Percentiles rank a stretch among this genome's conserved stretches.
Conservation (phyloP, 106 monocot genomes). For the Dendrobium nobile region DNA sequence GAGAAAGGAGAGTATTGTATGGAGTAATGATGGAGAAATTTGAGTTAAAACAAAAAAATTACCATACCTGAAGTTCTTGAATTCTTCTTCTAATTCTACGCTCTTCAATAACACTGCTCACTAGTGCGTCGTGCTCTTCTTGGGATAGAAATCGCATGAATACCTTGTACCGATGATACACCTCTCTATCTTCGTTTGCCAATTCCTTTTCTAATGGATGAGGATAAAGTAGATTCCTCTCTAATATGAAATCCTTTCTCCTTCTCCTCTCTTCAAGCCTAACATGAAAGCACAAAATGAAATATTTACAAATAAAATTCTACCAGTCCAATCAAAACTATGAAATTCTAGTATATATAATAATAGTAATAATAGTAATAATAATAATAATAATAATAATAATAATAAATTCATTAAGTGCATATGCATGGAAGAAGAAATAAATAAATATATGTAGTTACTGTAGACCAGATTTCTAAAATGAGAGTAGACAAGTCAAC, state of each 20-base stretch:
- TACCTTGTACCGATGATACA: slow-evolving; percentile 75
- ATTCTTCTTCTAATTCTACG: slow-evolving; percentile 76
- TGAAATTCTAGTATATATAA: neutral
- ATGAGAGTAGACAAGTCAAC: too few relatives aligned
- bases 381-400: too few relatives aligned
- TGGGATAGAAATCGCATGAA: slow-evolving; percentile 93
- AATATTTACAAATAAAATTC: neutral
- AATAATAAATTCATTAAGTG: neutral
- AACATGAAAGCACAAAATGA: neutral
- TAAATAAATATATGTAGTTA: too few relatives aligned
- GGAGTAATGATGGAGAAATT: too few relatives aligned
- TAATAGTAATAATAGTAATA: too few relatives aligned
- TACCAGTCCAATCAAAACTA: too few relatives aligned
- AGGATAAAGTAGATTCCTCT: slow-evolving; percentile 93
- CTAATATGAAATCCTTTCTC: slow-evolving; percentile 89
- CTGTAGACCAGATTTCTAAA: too few relatives aligned
- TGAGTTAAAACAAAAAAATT: too few relatives aligned
- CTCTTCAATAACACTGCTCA: slow-evolving; percentile 59
- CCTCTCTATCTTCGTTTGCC: slow-evolving; percentile 65
- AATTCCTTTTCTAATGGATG: slow-evolving; percentile 84
- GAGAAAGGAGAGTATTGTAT: too few relatives aligned
- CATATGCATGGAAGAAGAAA: too few relatives aligned
- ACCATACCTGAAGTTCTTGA: slow-evolving; percentile 84
- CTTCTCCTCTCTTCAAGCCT: slow-evolving; percentile 95
- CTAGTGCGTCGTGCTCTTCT: slow-evolving; percentile 62